Conservation (phyloP, 2,329 filamentous ascomycete genomes). For the Diaporthe vexans region DNA sequence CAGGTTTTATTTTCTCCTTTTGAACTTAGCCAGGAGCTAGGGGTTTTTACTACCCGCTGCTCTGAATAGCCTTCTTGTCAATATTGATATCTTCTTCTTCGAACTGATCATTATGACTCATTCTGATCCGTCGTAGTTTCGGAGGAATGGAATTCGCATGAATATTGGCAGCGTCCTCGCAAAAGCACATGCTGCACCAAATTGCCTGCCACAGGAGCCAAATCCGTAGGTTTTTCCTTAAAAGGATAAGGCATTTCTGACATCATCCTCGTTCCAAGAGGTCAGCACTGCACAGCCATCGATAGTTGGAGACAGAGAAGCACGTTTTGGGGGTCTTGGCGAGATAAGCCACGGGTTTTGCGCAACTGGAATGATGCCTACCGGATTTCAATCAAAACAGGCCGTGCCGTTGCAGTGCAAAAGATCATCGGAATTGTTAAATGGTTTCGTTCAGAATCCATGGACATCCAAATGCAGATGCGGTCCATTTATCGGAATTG, state of each 20-base stretch:
- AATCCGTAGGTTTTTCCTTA: neutral
- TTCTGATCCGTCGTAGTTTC: neutral
- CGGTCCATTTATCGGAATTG: no score
- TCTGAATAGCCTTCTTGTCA: neutral
- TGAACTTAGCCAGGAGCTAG: neutral
- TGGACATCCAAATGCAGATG: no score
- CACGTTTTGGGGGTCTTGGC: neutral
- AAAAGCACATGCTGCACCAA: neutral
- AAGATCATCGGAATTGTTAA: neutral
- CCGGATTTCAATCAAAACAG: neutral
- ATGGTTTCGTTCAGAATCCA: no score
- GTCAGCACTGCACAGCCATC: neutral
- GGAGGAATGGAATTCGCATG: no score
- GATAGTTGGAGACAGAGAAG: neutral
- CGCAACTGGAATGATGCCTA: slow-evolving; percentile 9
- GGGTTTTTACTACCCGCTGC: neutral
- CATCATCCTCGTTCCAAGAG: neutral
- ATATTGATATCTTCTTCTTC: neutral
- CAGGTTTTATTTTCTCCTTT: neutral
- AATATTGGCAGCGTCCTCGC: neutral
- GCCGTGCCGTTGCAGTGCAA: no score
- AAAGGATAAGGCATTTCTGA: neutral
- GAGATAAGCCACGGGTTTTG: slow-evolving; percentile 50
- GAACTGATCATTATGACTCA: neutral
- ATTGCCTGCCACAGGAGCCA: no score